phyloP scores from a whole-genome alignment of 768 basidiomycete genomes.

The Russula ochroleuca region DNA sequence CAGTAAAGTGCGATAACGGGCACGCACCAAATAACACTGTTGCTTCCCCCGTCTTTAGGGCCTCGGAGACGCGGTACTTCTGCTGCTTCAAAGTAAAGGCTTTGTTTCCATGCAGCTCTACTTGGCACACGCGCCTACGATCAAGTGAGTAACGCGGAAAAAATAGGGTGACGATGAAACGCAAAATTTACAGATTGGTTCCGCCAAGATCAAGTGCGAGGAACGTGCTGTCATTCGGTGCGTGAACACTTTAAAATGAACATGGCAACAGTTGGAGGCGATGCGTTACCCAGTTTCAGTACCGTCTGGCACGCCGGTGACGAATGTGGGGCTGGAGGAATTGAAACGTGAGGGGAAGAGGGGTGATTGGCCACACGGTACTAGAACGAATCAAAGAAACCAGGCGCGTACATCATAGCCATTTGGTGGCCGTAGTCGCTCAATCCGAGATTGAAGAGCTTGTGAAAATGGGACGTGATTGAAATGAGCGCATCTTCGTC shows the following conservation, averaged over 20 bases:
- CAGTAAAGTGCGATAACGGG: conserved; percentile 12
- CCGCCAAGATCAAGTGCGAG: conserved; percentile 96
- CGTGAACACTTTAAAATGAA: too few relatives aligned
- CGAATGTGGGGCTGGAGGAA: conserved; percentile 75
- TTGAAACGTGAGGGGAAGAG: not conserved
- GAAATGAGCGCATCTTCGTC: conserved; percentile 53
- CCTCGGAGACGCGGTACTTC: conserved; percentile 94
- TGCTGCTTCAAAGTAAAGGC: conserved; percentile 89
- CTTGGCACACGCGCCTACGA: conserved; percentile 87
- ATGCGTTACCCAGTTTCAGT: conserved; percentile 78
- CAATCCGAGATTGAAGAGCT: conserved; percentile 75
- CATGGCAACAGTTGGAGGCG: conserved; percentile 12
- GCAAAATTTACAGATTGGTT: conserved; percentile 79
- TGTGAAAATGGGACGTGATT: conserved; percentile 75
- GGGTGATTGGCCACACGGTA: not conserved
- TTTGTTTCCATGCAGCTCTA: conserved; percentile 83
- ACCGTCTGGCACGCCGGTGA: conserved; percentile 92
- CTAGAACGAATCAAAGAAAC: not conserved
- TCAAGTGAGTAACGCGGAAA: conserved; percentile 18
- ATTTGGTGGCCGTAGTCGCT: conserved; percentile 68
- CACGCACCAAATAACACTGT: conserved; percentile 74
- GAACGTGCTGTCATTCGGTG: conserved; percentile 64
- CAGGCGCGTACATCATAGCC: conserved; percentile 78
- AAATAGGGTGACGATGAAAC: not conserved
- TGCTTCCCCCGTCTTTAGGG: conserved; percentile 90